phyloP scores from a whole-genome alignment of 352 stramenopile genomes.

The Globisporangium mamillatum region DNA sequence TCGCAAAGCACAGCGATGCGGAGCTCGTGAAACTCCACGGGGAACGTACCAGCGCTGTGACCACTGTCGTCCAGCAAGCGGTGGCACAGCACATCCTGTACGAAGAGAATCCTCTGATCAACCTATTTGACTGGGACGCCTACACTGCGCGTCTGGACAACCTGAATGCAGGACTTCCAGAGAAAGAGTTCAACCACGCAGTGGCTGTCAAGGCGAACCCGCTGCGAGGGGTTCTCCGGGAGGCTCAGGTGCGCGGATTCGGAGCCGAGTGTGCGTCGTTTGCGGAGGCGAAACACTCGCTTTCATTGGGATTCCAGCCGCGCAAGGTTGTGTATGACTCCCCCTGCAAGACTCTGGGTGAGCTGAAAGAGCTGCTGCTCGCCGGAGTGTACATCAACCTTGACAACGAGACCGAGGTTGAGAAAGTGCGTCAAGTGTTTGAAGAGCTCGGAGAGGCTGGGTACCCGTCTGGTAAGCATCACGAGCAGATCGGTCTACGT shows the following conservation, averaged over 20 bases:
- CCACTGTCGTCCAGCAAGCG: conserved; percentile 45
- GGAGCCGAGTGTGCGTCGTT: conserved; percentile 84
- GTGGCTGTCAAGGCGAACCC: conserved; percentile 84
- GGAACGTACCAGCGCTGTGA: conserved; percentile 29
- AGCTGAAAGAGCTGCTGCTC: conserved; percentile 77
- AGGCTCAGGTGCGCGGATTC: conserved; percentile 45
- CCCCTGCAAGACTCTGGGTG: conserved; percentile 87
- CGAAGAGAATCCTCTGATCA: conserved; percentile 54
- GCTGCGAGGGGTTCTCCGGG: conserved; percentile 55
- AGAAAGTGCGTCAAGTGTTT: conserved; percentile 69
- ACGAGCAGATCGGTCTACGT: conserved; percentile 78
- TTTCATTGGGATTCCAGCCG: conserved; percentile 69
- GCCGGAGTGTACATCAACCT: conserved; percentile 89
- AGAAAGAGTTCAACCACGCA: conserved; percentile 71
- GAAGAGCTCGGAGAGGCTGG: conserved; percentile 25
- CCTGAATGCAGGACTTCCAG: conserved; percentile 46
- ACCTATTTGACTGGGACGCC: conserved; percentile 66
- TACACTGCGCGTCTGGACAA: conserved; percentile 61
- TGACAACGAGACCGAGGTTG: conserved; percentile 90
- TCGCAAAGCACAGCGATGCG: conserved; percentile 36
- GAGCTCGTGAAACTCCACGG: conserved; percentile 29
- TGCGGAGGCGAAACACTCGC: conserved; percentile 73
- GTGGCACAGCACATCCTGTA: conserved; percentile 47
- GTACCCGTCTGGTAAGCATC: conserved; percentile 26
- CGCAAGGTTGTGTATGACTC: conserved; percentile 90